A percentile compares a stretch with the other conserved stretches of the same genome.
phyloP scores from a whole-genome alignment of 2,329 filamentous ascomycete genomes.

The Pseudopyricularia javanii region DNA sequence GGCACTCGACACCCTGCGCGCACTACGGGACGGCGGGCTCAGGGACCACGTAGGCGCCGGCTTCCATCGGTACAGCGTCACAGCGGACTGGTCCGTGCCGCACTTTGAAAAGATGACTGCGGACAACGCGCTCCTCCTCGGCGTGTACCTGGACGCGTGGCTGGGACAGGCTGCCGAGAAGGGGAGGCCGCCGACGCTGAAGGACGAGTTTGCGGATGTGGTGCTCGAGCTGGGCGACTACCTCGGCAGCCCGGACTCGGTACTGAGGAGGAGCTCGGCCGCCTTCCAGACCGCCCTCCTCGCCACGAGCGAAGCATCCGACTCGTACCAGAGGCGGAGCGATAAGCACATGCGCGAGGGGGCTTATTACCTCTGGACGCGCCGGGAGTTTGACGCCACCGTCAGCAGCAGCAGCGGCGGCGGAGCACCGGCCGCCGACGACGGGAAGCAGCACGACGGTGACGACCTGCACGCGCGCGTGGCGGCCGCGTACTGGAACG shows the following conservation, averaged over 20 bases:
- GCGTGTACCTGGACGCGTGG: slow-evolving; percentile 80
- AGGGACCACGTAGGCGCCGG: slow-evolving; percentile 44
- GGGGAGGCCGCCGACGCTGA: slow-evolving; percentile 9
- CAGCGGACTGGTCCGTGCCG: slow-evolving; percentile 81
- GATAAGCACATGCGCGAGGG: slow-evolving; percentile 80
- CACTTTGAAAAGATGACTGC: slow-evolving; percentile 97
- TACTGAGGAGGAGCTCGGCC: slow-evolving; percentile 42
- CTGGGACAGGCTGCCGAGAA: slow-evolving; percentile 30
- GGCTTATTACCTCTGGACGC: slow-evolving; percentile 89
- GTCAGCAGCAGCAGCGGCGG: slow-evolving; percentile 27
- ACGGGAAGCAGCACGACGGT: slow-evolving; percentile 22
- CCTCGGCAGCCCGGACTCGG: slow-evolving; percentile 35
- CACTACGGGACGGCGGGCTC: slow-evolving; percentile 49
- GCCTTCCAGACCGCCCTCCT: slow-evolving; percentile 61
- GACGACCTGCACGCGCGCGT: slow-evolving; percentile 56
- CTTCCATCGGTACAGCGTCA: slow-evolving; percentile 71
- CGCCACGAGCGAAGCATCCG: slow-evolving; percentile 80
- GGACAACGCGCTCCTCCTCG: slow-evolving; percentile 78
- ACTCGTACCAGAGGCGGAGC: slow-evolving; percentile 62
- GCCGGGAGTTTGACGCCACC: slow-evolving; percentile 71
- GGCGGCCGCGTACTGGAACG: slow-evolving; percentile 73
- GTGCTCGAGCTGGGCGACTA: slow-evolving; percentile 82
- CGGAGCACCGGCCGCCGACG: background rate
- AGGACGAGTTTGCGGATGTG: slow-evolving; percentile 62
- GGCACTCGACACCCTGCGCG: slow-evolving; percentile 67